Evolutionary conservation across 352 stramenopile species (phyloP).

Genomic region (Pythium utonaiense): DNA sequence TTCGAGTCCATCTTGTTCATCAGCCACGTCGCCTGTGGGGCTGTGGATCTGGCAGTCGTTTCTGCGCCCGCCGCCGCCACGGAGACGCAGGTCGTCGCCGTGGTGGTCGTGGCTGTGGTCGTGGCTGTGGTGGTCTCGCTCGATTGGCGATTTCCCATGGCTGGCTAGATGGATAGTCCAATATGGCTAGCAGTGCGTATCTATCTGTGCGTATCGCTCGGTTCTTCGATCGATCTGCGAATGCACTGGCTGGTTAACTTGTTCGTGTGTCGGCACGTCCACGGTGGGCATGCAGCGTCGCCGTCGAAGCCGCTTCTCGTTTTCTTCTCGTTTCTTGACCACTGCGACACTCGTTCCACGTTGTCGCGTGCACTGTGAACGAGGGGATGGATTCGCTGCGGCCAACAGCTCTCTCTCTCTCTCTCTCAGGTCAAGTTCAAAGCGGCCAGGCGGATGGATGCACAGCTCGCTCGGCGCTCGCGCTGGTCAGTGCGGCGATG

Average conservation of each 20-base stretch:
- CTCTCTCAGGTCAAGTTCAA: too few relatives aligned
- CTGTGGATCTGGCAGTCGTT: neutral
- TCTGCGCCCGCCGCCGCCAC: too few relatives aligned
- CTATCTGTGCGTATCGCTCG: neutral
- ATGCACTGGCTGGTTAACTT: neutral
- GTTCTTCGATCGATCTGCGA: neutral
- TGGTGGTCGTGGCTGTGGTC: neutral
- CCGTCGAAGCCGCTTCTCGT: neutral
- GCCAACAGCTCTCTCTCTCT: too few relatives aligned
- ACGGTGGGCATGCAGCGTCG: neutral
- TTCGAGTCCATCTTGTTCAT: conserved; percentile 17
- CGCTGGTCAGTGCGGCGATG: too few relatives aligned
- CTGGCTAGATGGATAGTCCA: neutral
- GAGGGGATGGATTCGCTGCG: neutral
- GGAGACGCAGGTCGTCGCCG: too few relatives aligned
- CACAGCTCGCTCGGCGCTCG: too few relatives aligned
- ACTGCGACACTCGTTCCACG: conserved; percentile 1
- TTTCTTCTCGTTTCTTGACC: neutral
- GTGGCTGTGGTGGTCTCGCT: neutral
- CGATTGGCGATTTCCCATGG: neutral
- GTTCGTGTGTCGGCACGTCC: neutral
- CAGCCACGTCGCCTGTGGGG: neutral
- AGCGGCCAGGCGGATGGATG: neutral
- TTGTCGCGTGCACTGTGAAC: neutral
- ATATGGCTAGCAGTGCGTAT: neutral